Evolutionary conservation across 2,329 filamentous ascomycete species (phyloP), one percentile per base, ranked within the genome.

Genomic region (Chaetomiaceae sp.): DNA sequence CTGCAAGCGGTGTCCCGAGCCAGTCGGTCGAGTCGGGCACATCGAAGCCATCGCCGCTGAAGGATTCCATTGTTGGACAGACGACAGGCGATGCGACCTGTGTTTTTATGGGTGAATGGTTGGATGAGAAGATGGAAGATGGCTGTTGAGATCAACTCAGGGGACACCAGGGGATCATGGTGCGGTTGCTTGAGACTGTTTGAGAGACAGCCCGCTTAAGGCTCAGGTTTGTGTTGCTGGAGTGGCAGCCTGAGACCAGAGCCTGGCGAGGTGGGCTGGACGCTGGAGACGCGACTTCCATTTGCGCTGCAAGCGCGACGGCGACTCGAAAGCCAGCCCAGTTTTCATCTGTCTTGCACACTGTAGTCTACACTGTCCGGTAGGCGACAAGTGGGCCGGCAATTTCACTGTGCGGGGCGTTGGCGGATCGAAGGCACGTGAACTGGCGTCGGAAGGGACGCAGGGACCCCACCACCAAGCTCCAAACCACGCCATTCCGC

Each of bases 11-110:
- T 12, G 89, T 95, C 10, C 73, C 63, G 5, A 90, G 75, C 89
- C 89, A 95, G 72, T 95, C 89, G 47, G 88, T 91, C n/a, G 87
- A 85, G 70, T 93, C 88, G 44, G 85, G 70, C 37, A 92, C 71
- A 54, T 75, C 71, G 54, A 58, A 55, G 17, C 44, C 46, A 31
- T 58, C 55, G 48, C 43, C 43, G 35, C 13, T 33, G 30, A 54
- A 50, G 34, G 53, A 38, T 14, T 59, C 56, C 58, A 60, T 58
- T 37, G 19, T 43, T 35, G 16, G 30, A 20, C n/a, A n/a, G n/a
- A n/a, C n/a, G n/a, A n/a, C n/a, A n/a, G n/a, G n/a, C n/a, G n/a
- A n/a, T n/a, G n/a, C n/a, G n/a, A n/a, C n/a, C n/a, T n/a, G n/a
- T n/a, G n/a, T n/a, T n/a, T n/a, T n/a, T n/a, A n/a, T n/a, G n/a